phyloP scores from a whole-genome alignment of 129 eudicot species.

The Flaveria robusta region DNA sequence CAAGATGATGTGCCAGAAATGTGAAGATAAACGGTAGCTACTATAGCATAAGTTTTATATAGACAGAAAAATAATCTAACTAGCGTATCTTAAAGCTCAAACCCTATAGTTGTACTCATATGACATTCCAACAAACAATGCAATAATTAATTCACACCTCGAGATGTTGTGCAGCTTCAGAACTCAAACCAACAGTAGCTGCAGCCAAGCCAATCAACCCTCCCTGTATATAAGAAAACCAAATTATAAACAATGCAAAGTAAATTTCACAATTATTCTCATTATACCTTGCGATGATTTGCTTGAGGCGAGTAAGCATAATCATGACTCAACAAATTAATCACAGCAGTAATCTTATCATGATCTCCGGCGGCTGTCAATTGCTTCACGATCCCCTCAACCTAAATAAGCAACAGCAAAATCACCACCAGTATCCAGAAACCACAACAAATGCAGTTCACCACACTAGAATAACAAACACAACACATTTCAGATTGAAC shows the following conservation, averaged over 20 bases:
- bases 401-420: slow-evolving; percentile 40
- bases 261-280: not conserved
- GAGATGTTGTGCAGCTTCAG: slow-evolving; percentile 84
- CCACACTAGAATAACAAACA: not conserved
- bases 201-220: slow-evolving; percentile 98
- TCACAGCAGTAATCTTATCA: slow-evolving; percentile 73
- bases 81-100: not conserved
- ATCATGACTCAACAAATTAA: slow-evolving; percentile 71
- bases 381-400: slow-evolving; percentile 90
- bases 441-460: too few relatives aligned
- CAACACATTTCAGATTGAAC: slow-evolving; percentile 10
- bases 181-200: slow-evolving; percentile 82
- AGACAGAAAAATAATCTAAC: not conserved
- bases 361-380: slow-evolving; percentile 74
- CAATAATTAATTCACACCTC: slow-evolving; percentile 52
- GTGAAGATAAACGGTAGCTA: not conserved
- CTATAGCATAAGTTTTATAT: slow-evolving; percentile 12
- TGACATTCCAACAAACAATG: not conserved
- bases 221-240: slow-evolving; percentile 50
- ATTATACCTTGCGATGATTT: slow-evolving; percentile 76
- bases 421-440: slow-evolving; percentile 26
- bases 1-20: not conserved
- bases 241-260: slow-evolving; percentile 19
- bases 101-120: not conserved
- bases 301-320: slow-evolving; percentile 73